Conservation (phyloP, 1,284 basidiomycete species). For the Puccinia coronata region DNA sequence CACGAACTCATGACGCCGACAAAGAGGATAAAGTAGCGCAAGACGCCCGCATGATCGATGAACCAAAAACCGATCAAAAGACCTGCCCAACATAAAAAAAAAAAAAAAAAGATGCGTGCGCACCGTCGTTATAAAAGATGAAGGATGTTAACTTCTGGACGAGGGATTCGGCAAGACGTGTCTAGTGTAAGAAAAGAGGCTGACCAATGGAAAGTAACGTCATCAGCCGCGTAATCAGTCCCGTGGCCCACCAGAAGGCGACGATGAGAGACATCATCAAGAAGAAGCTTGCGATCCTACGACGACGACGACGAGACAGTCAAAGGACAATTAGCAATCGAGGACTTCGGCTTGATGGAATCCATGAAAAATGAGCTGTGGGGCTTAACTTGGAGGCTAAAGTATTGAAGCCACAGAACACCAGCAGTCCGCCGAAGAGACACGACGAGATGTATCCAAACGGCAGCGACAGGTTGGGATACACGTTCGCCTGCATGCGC, state of each 20-base stretch:
- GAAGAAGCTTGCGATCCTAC: slow-evolving; percentile 42
- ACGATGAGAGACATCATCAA: slow-evolving; percentile 39
- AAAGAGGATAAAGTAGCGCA: slow-evolving; percentile 43
- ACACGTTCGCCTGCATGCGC: slow-evolving; percentile 22
- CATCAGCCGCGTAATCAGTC: slow-evolving; percentile 9
- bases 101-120: not conserved
- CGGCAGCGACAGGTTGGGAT: slow-evolving; percentile 50
- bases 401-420: slow-evolving; percentile 56
- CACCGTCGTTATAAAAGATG: no score
- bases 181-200: not conserved
- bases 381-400: slow-evolving; percentile 55
- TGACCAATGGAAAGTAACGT: slow-evolving; percentile 24
- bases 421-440: slow-evolving; percentile 53
- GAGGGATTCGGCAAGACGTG: not conserved
- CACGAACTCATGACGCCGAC: slow-evolving; percentile 42
- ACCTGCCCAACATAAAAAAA: not conserved
- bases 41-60: slow-evolving; percentile 44
- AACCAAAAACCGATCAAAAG: slow-evolving; percentile 48
- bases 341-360: not conserved
- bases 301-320: not conserved
- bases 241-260: slow-evolving; percentile 42
- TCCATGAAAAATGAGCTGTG: not conserved
- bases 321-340: no score
- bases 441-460: slow-evolving; percentile 53
- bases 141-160: no score